Evolutionary conservation across 768 basidiomycete genomes (phyloP).

Genomic region (Kwoniella mangroviensis): DNA sequence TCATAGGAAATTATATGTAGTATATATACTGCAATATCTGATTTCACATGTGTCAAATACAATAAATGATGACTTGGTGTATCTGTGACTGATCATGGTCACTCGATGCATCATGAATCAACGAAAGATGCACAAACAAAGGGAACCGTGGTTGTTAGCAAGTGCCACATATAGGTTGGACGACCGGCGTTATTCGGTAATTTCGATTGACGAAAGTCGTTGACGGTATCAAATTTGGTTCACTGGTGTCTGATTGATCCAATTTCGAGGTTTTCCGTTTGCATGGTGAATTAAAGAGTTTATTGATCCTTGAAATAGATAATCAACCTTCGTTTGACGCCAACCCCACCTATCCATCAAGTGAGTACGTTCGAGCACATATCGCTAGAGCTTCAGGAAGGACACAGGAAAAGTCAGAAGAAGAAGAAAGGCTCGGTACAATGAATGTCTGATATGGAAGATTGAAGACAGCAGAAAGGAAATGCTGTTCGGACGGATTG

Average conservation of each 20-base stretch:
- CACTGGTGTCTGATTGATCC: no score
- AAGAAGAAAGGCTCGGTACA: not conserved
- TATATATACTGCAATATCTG: no score
- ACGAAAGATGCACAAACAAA: constrained; percentile 1
- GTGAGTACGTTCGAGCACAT: not conserved
- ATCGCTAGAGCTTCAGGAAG: not conserved
- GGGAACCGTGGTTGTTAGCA: not conserved
- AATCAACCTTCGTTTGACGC: not conserved
- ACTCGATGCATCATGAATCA: not conserved
- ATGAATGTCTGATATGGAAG: not conserved
- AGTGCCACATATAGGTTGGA: not conserved
- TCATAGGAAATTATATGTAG: no score
- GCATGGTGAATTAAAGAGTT: not conserved
- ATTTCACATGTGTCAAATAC: no score
- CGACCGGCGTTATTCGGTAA: constrained; percentile 1
- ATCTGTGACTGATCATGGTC: not conserved
- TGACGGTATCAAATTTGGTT: not conserved
- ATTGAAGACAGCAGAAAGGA: not conserved
- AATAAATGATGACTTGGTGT: no score
- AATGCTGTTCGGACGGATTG: no score
- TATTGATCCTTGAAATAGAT: not conserved
- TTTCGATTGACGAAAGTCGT: constrained; percentile 3
- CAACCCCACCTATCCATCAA: not conserved
- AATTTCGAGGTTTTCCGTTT: constrained; percentile 16
- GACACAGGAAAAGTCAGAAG: not conserved